Conservation (phyloP, 2,329 filamentous ascomycete genomes). For the Beauveria asiatica region DNA sequence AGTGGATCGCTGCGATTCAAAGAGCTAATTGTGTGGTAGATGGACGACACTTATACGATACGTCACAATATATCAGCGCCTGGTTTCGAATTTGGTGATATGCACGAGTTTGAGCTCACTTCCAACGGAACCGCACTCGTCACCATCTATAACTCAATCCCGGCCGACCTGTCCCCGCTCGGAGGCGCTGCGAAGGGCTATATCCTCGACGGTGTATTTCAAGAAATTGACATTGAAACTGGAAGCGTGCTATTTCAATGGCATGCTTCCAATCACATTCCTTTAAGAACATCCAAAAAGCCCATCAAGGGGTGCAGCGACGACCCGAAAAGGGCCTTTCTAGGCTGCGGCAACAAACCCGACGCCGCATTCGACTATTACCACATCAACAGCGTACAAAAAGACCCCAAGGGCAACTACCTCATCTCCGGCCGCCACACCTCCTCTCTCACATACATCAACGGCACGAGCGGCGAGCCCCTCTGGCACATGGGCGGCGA, state of each 20-base stretch:
- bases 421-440: constrained; percentile 41
- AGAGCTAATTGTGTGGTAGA: background rate
- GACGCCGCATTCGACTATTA: constrained; percentile 40
- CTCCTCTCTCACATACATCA: constrained; percentile 36
- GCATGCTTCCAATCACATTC: constrained; percentile 19
- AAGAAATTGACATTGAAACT: constrained; percentile 39
- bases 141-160: constrained; percentile 27
- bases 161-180: constrained; percentile 26
- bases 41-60: constrained; percentile 11
- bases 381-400: constrained; percentile 47
- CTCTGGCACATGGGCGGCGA: constrained; percentile 43
- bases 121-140: constrained; percentile 27
- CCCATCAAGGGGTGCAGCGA: constrained; percentile 9
- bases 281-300: constrained; percentile 1
- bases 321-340: constrained; percentile 8
- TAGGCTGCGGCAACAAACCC: constrained; percentile 16
- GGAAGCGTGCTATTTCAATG: constrained; percentile 39
- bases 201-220: constrained; percentile 21
- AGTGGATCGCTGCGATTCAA: background rate
- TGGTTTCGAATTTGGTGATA: constrained; percentile 21
- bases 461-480: constrained; percentile 35
- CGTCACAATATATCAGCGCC: constrained; percentile 2
- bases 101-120: constrained; percentile 32
- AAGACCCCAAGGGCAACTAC: constrained; percentile 39
- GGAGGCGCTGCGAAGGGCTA: constrained; percentile 16